These are phyloP conservation scores for Sapria himalayana DNA, from an alignment of 345 rosid species.

Conservation along the genomic window DNA sequence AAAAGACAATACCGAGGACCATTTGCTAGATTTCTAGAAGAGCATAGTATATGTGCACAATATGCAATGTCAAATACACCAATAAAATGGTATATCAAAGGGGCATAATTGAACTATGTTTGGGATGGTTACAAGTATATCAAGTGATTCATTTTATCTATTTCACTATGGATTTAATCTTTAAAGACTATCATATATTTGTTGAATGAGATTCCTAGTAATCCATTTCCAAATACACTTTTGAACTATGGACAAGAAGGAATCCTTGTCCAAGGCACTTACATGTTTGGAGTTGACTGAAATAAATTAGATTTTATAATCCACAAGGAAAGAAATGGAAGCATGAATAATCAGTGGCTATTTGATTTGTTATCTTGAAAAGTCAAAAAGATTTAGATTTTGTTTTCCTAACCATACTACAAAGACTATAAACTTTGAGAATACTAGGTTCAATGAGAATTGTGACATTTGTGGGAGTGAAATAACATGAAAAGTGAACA, in stretches of 20 bases:
- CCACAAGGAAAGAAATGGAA: neutral
- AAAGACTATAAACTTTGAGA: neutral
- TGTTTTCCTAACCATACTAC: neutral
- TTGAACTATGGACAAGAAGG: neutral
- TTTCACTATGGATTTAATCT: neutral
- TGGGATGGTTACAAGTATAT: neutral
- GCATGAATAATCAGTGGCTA: neutral
- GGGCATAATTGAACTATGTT: neutral
- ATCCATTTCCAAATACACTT: neutral
- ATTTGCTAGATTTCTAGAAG: slow-evolving; percentile 1
- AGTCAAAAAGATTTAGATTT: neutral
- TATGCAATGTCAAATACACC: neutral
- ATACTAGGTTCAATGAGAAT: too few species aligned
- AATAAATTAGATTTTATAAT: neutral
- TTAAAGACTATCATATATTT: slow-evolving; percentile 2
- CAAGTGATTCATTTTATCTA: neutral
- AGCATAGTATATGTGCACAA: neutral
- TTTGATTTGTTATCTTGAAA: neutral
- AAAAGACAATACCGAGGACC: neutral
- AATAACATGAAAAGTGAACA: too few species aligned
- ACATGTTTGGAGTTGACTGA: neutral
- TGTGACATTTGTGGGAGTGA: too few species aligned
- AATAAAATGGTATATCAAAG: too few species aligned
- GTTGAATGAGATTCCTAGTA: neutral
- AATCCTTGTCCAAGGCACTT: neutral